A percentile compares a stretch with the other conserved stretches of the same genome.
phyloP scores from a whole-genome alignment of 139 green algal species.

The Nannochloris sp. region DNA sequence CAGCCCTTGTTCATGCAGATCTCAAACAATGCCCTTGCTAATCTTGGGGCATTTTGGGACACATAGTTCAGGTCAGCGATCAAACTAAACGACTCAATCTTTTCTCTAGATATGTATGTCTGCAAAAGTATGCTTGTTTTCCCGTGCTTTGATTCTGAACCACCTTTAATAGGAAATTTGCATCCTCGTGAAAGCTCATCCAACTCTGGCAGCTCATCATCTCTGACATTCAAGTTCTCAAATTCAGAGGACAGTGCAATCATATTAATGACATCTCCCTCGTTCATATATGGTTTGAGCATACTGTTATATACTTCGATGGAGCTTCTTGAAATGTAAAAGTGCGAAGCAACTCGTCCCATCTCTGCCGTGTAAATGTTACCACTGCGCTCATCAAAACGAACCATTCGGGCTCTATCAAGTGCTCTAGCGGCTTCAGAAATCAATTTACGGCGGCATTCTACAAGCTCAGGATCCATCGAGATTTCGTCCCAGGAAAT shows the following conservation, averaged over 20 bases:
- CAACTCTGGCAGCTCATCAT: constrained; percentile 93
- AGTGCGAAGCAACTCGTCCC: constrained; percentile 84
- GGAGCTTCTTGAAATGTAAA: constrained; percentile 75
- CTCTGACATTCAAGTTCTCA: constrained; percentile 84
- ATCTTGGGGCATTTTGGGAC: constrained; percentile 71
- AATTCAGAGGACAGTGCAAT: constrained; percentile 83
- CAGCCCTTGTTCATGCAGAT: constrained; percentile 73
- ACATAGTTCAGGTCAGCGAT: constrained; percentile 92
- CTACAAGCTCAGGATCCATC: constrained; percentile 58
- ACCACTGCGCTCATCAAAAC: constrained; percentile 82
- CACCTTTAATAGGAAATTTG: constrained; percentile 62
- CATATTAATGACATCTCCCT: constrained; percentile 69
- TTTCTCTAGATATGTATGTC: constrained; percentile 71
- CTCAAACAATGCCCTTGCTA: constrained; percentile 89
- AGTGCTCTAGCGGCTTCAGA: constrained; percentile 59
- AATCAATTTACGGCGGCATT: constrained; percentile 48
- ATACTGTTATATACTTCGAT: constrained; percentile 81
- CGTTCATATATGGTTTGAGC: constrained; percentile 72
- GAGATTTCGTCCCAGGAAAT: constrained; percentile 78
- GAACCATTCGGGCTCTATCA: constrained; percentile 72
- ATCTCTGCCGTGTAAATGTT: constrained; percentile 91
- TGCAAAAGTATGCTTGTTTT: constrained; percentile 89
- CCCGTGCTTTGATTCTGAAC: constrained; percentile 72
- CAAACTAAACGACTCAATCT: constrained; percentile 81
- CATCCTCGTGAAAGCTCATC: constrained; percentile 53